Conservation (phyloP, 352 stramenopile species). For the Pythium apleroticum region DNA sequence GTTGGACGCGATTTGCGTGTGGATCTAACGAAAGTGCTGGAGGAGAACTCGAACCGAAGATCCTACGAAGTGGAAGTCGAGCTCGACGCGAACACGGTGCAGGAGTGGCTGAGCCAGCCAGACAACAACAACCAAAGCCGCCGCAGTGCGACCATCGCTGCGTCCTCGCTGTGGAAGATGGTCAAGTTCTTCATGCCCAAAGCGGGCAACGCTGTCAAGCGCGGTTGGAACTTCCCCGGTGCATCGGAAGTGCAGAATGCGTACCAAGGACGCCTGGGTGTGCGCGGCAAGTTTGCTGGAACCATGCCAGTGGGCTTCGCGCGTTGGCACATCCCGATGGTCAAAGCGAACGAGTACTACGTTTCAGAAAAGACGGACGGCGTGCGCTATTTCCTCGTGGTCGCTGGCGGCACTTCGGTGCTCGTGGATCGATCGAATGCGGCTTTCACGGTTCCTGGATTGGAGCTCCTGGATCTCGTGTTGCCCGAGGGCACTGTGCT, state of each 20-base stretch:
- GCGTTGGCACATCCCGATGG: slow-evolving; percentile 85
- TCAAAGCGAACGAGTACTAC: slow-evolving; percentile 84
- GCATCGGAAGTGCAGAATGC: slow-evolving; percentile 79
- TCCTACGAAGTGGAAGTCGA: slow-evolving; percentile 83
- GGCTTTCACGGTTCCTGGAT: slow-evolving; percentile 71
- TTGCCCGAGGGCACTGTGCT: slow-evolving; percentile 87
- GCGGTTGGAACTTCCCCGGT: slow-evolving; percentile 68
- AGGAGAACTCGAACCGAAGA: slow-evolving; percentile 69
- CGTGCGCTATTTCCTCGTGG: slow-evolving; percentile 90
- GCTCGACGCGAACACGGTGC: slow-evolving; percentile 58
- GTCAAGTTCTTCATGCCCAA: slow-evolving; percentile 86
- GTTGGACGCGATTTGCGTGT: slow-evolving; percentile 78
- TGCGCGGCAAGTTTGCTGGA: slow-evolving; percentile 83
- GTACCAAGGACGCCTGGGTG: slow-evolving; percentile 68
- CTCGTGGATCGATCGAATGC: slow-evolving; percentile 81
- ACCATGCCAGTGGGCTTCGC: slow-evolving; percentile 92
- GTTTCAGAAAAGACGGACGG: slow-evolving; percentile 92
- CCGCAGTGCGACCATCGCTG: slow-evolving; percentile 66
- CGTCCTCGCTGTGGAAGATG: slow-evolving; percentile 74
- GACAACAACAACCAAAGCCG: slow-evolving; percentile 74
- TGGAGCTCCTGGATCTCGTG: slow-evolving; percentile 77
- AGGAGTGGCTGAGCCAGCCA: slow-evolving; percentile 75
- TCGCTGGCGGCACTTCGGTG: slow-evolving; percentile 61
- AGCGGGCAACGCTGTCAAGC: slow-evolving; percentile 77
- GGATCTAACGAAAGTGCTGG: slow-evolving; percentile 79